Evolutionary conservation across 2,329 filamentous ascomycete genomes (phyloP), one percentile per base, ranked within the genome.

Genomic region (Sporothrix dimorphospora): DNA sequence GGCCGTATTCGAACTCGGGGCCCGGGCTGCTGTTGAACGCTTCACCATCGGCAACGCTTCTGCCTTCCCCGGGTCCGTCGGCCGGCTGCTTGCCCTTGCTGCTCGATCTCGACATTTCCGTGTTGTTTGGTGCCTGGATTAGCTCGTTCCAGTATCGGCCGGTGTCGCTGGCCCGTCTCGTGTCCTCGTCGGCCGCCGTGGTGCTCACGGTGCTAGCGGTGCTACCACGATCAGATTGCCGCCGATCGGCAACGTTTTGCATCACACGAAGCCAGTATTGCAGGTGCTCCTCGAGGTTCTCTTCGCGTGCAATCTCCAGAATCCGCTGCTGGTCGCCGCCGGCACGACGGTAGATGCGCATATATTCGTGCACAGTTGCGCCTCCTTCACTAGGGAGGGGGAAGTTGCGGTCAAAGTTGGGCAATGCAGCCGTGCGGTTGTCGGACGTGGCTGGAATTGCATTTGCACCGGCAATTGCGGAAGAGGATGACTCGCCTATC

Each of bases 301-400:
- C 89, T 49, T 88, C 85, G 51, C 86, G 85, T 42, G 91, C 89
- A 27, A 92, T 88, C 53, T 84, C 82, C 3, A 91, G 75, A 34
- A 92, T 88, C 72, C 84, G 85, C 47, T 87, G 83, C 0, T 85
- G 85, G 75, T 91, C 85, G 4, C 89, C 89, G 57, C 85, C 84
- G 1, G 89, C 89, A 71, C 87, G 86, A 55, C 85, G 83, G 79
- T 89, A 90, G 49, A 88, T 89, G 71, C 83, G 84, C 75, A 86
- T 81, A 79, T 82, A 88, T 77, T 83, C 86, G 73, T 78, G 82
- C 42, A 79, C 82, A 53, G 78, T 78, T 4, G 77, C 75, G 1
- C 76, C 74, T 11, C 75, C 69, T 66, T 69, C 51, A 47, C 19
- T 40, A 14, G 53, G 61, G 14, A 45, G 70, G 3, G 59, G 24